Evolutionary conservation across 345 rosid species (phyloP).

Genomic region (Salix udensis): DNA sequence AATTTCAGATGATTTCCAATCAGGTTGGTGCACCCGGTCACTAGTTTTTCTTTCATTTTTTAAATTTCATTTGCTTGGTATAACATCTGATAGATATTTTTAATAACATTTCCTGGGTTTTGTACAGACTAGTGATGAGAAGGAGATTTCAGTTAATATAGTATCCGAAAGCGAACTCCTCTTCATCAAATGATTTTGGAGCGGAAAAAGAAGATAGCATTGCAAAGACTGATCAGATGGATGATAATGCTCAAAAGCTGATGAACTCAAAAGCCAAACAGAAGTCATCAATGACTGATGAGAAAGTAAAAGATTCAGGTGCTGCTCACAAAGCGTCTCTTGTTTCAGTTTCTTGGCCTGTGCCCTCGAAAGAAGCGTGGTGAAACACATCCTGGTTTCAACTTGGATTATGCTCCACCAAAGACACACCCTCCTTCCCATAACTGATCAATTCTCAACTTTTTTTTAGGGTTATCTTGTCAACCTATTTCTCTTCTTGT

Average conservation of each 20-base stretch:
- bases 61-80: background rate
- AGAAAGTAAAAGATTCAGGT: slow-evolving; percentile 19
- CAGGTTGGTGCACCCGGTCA: slow-evolving; percentile 21
- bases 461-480: background rate
- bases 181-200: slow-evolving; percentile 12
- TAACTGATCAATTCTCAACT: slow-evolving; percentile 37
- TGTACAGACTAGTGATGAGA: slow-evolving; percentile 8
- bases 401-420: slow-evolving; percentile 67
- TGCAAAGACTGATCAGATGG: background rate
- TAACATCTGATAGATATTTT: background rate
- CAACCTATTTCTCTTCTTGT: background rate
- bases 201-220: slow-evolving; percentile 11
- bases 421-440: slow-evolving; percentile 80
- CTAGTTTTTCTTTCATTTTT: background rate
- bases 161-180: slow-evolving; percentile 7
- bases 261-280: slow-evolving; percentile 2
- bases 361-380: slow-evolving; percentile 54
- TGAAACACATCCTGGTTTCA: slow-evolving; percentile 56
- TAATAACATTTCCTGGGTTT: background rate
- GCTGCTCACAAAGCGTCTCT: slow-evolving; percentile 15
- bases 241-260: background rate
- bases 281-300: slow-evolving; percentile 6
- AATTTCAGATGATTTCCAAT: slow-evolving; percentile 18
- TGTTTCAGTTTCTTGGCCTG: slow-evolving; percentile 47
- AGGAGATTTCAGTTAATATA: slow-evolving; percentile 10